phyloP scores from a whole-genome alignment of 2,329 filamentous ascomycete genomes.

The Penicillium expansum region DNA sequence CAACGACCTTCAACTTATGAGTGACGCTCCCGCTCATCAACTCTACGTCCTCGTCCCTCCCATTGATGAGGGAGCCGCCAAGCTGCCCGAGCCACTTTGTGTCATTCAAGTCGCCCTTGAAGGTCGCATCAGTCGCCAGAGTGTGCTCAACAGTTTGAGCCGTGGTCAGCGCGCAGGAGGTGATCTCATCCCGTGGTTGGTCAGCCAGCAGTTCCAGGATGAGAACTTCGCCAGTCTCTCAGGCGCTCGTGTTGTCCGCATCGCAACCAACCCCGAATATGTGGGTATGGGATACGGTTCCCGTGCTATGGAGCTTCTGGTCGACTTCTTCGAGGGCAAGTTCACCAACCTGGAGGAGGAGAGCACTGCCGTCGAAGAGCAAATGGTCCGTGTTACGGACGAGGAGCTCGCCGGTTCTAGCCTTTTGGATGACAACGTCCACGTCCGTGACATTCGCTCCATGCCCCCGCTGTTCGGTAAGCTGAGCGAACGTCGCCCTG shows the following conservation, averaged over 20 bases:
- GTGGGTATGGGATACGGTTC: slow-evolving; percentile 89
- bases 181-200: slow-evolving; percentile 94
- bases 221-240: slow-evolving; percentile 93
- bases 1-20: slow-evolving; percentile 98
- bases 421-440: slow-evolving; percentile 82
- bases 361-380: slow-evolving; percentile 50
- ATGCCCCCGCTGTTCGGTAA: slow-evolving; percentile 94
- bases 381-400: slow-evolving; percentile 78
- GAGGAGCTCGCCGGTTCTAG: slow-evolving; percentile 72
- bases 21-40: slow-evolving; percentile 93
- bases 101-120: slow-evolving; percentile 93
- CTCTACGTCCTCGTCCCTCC: slow-evolving; percentile 92
- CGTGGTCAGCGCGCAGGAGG: slow-evolving; percentile 85
- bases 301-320: slow-evolving; percentile 79
- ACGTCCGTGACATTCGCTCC: slow-evolving; percentile 80
- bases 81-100: slow-evolving; percentile 86
- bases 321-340: slow-evolving; percentile 92
- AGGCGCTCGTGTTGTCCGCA: slow-evolving; percentile 86
- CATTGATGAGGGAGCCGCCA: slow-evolving; percentile 70
- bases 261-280: slow-evolving; percentile 95
- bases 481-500: slow-evolving; percentile 76
- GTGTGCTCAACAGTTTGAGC: slow-evolving; percentile 83
- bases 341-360: slow-evolving; percentile 81
- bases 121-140: slow-evolving; percentile 90
- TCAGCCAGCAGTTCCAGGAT: slow-evolving; percentile 97